Conservation (phyloP, 257 asterid species). For the Echium plantagineum region DNA sequence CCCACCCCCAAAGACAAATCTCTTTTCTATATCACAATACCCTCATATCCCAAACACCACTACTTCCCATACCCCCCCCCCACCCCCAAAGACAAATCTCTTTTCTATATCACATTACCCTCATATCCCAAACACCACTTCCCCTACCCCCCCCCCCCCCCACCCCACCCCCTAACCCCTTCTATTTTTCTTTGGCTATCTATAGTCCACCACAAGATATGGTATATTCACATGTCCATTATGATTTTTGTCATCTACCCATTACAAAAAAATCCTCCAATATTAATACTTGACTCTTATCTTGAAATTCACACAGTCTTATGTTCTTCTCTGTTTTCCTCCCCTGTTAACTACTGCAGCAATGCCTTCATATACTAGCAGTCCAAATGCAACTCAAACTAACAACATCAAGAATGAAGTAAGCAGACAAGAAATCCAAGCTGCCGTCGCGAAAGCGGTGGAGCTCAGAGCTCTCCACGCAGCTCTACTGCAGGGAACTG, state of each 20-base stretch:
- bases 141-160: not conserved
- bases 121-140: not conserved
- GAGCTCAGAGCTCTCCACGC: constrained; percentile 94
- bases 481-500: constrained; percentile 56
- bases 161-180: not conserved
- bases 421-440: constrained; percentile 45
- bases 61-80: not conserved
- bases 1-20: no score
- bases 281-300: not conserved
- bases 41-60: not conserved
- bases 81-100: no score
- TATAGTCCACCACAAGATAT: constrained; percentile 30
- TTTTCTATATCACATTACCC: constrained; percentile 9
- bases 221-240: constrained; percentile 24
- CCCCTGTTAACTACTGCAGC: constrained; percentile 12
- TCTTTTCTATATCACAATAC: constrained; percentile 10
- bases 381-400: constrained; percentile 15
- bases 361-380: constrained; percentile 8
- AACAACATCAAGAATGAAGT: constrained; percentile 18
- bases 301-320: not conserved
- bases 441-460: constrained; percentile 71
- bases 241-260: constrained; percentile 17
- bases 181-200: constrained; percentile 6
- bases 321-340: constrained; percentile 5
- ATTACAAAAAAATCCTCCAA: constrained; percentile 8